A percentile compares a stretch with the other conserved stretches of the same genome.
These are phyloP conservation scores for Hygrophoropsis aurantiaca DNA, from an alignment of 768 basidiomycete species.

Conservation along the genomic window DNA sequence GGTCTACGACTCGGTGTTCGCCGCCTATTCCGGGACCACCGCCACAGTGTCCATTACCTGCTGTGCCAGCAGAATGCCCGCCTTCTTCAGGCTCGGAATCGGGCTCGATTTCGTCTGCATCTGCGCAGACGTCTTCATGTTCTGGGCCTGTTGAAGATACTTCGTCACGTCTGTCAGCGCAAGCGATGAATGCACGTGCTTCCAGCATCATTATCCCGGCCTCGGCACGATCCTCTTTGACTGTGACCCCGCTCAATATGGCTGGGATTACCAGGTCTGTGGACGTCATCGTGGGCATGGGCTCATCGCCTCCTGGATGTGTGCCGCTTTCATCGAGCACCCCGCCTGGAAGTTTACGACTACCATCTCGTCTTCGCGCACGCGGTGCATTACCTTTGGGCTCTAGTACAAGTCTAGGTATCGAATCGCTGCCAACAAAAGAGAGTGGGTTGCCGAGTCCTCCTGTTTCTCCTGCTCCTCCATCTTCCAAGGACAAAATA, in stretches of 20 bases:
- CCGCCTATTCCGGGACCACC: conserved; percentile 27
- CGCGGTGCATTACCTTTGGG: too few species aligned
- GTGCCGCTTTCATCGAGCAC: too few species aligned
- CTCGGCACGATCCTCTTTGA: conserved; percentile 10
- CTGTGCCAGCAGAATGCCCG: conserved; percentile 13
- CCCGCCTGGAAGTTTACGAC: conserved; percentile 18
- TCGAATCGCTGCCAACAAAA: too few species aligned
- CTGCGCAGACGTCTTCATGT: too few species aligned
- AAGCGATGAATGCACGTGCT: too few species aligned
- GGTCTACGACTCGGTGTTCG: neutral
- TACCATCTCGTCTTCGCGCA: conserved; percentile 31
- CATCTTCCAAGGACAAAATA: too few species aligned
- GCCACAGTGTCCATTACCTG: conserved; percentile 27
- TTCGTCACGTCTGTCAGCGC: too few species aligned
- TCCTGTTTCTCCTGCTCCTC: conserved; percentile 19
- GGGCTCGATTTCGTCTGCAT: too few species aligned
- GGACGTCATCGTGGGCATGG: neutral
- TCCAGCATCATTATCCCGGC: too few species aligned
- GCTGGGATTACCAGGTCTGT: neutral
- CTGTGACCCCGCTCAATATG: conserved; percentile 1
- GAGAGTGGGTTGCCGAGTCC: conserved; percentile 23
- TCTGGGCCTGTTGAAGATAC: too few species aligned
- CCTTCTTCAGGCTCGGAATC: neutral
- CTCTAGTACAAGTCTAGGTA: too few species aligned
- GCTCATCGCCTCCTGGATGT: conserved; percentile 25